Conservation (phyloP, 1,284 basidiomycete genomes). For the Anthracocystis walkeri region DNA sequence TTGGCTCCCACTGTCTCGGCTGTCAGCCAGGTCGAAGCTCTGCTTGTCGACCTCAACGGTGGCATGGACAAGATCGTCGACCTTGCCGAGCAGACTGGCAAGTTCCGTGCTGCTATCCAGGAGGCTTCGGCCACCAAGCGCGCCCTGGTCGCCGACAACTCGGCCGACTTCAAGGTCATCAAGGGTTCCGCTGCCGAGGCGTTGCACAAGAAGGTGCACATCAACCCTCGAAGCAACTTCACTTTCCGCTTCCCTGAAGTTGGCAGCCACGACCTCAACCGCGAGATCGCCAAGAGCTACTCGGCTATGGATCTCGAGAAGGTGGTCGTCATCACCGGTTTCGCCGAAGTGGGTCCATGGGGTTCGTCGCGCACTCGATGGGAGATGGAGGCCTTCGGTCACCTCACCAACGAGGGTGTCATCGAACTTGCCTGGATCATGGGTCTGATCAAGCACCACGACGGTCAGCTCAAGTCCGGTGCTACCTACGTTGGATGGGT, state of each 20-base stretch:
- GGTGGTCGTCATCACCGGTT: slow-evolving; percentile 94
- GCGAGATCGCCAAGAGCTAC: slow-evolving; percentile 74
- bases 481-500: slow-evolving; percentile 98
- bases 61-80: slow-evolving; percentile 72
- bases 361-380: slow-evolving; percentile 97
- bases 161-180: slow-evolving; percentile 90
- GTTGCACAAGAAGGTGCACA: slow-evolving; percentile 89
- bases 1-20: slow-evolving; percentile 99
- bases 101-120: slow-evolving; percentile 81
- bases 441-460: slow-evolving; percentile 98
- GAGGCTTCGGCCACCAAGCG: slow-evolving; percentile 89
- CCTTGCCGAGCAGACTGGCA: slow-evolving; percentile 59
- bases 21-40: slow-evolving; percentile 99
- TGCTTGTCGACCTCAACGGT: slow-evolving; percentile 92
- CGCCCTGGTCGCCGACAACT: slow-evolving; percentile 91
- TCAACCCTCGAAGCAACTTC: slow-evolving; percentile 97
- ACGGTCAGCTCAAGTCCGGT: slow-evolving; percentile 84
- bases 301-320: slow-evolving; percentile 86
- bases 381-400: slow-evolving; percentile 75
- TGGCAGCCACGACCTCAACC: slow-evolving; percentile 73
- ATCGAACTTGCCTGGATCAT: slow-evolving; percentile 99
- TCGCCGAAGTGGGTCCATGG: slow-evolving; percentile 98
- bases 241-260: slow-evolving; percentile 90
- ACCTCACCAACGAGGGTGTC: slow-evolving; percentile 82
- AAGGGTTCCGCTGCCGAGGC: slow-evolving; percentile 93